Percentiles rank a stretch among this genome's conserved stretches.
phyloP scores from a whole-genome alignment of 257 asterid species.

The Haberlea rhodopensis region DNA sequence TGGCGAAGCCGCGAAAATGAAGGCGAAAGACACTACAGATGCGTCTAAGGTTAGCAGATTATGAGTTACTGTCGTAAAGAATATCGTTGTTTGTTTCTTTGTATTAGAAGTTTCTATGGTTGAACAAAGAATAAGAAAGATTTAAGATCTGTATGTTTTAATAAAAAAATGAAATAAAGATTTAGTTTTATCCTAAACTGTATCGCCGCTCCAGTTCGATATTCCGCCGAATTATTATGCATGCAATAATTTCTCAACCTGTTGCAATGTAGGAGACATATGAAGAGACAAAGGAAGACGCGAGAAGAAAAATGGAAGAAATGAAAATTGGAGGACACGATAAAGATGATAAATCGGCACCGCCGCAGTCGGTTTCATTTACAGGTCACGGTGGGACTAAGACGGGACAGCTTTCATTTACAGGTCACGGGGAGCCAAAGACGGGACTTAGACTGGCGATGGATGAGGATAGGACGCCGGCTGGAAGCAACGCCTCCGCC shows the following conservation, averaged over 20 bases:
- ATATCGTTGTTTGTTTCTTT: neutral
- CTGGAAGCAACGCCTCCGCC: conserved; percentile 29
- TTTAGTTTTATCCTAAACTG: neutral
- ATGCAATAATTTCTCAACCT: neutral
- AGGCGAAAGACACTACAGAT: conserved; percentile 27
- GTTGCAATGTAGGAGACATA: conserved; percentile 38
- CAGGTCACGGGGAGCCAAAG: conserved; percentile 30
- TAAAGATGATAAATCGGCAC: conserved; percentile 26
- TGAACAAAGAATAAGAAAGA: neutral
- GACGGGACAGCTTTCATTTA: conserved; percentile 27
- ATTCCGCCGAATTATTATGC: too few relatives aligned
- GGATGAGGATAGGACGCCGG: conserved; percentile 38
- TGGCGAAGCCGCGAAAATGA: conserved; percentile 33
- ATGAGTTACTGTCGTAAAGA: conserved; percentile 9
- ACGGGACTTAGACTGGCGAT: conserved; percentile 32
- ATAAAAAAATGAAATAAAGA: neutral
- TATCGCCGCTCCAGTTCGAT: neutral
- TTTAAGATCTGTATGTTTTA: too few relatives aligned
- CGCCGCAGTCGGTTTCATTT: conserved; percentile 23
- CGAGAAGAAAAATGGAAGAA: conserved; percentile 52
- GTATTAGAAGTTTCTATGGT: too few relatives aligned
- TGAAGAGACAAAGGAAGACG: conserved; percentile 48
- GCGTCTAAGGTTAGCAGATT: conserved; percentile 62
- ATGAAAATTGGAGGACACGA: conserved; percentile 37
- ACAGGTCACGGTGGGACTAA: conserved; percentile 29